These are phyloP conservation scores for Keithomyces neogunnii DNA, from an alignment of 2,329 filamentous ascomycete species.

Conservation along the genomic window DNA sequence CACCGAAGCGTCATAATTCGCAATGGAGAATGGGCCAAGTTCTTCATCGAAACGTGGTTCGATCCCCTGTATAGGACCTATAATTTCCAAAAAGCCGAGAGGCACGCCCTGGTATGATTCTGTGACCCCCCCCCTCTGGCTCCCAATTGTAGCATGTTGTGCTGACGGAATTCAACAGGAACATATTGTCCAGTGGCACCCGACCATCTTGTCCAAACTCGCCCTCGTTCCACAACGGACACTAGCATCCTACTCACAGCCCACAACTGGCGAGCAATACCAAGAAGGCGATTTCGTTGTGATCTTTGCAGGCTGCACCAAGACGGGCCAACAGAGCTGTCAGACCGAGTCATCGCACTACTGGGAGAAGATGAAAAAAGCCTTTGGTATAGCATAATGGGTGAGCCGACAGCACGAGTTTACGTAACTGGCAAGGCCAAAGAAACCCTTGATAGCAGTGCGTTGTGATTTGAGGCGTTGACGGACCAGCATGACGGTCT, in stretches of 20 bases:
- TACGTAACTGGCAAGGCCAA: constrained; percentile 1
- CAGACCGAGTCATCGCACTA: constrained; percentile 57
- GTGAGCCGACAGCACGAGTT: not conserved
- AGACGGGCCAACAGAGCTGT: constrained; percentile 51
- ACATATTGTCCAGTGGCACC: constrained; percentile 92
- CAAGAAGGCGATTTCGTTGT: constrained; percentile 79
- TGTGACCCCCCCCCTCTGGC: no score
- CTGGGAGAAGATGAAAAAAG: constrained; percentile 36
- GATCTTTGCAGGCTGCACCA: constrained; percentile 66
- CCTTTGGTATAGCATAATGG: constrained; percentile 21
- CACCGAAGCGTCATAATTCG: constrained; percentile 71
- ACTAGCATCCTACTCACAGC: constrained; percentile 68
- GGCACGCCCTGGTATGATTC: constrained; percentile 69
- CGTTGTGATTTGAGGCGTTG: constrained; percentile 10
- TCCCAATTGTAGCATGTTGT: not conserved
- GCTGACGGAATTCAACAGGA: constrained; percentile 41
- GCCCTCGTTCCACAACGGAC: constrained; percentile 80
- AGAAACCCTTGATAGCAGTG: constrained; percentile 1
- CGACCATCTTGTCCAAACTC: constrained; percentile 83
- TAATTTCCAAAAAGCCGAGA: constrained; percentile 93
- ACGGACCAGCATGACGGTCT: constrained; percentile 1
- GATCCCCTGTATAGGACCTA: constrained; percentile 90
- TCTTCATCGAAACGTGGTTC: constrained; percentile 92
- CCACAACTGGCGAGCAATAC: constrained; percentile 54
- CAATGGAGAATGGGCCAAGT: constrained; percentile 85